Evolutionary conservation across 495 filamentous ascomycete genomes (phyloP).

Genomic region (Penicillium salamii): DNA sequence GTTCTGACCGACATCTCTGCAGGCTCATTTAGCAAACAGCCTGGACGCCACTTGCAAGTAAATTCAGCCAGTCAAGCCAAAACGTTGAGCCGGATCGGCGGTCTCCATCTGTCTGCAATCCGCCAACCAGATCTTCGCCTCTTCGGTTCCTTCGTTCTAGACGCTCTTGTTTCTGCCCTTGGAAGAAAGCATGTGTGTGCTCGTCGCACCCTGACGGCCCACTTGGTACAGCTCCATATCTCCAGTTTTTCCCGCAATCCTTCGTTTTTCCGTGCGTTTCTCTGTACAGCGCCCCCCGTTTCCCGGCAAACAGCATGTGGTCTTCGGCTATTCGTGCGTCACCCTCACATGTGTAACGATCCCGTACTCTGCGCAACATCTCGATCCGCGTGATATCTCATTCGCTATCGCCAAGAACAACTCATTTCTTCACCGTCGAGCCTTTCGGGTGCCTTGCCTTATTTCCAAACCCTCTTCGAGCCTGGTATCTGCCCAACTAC

Average conservation of each 20-base stretch:
- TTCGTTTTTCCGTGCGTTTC: constrained; percentile 10
- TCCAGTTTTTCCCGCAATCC: constrained; percentile 12
- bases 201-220: constrained; percentile 17
- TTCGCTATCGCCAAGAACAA: constrained; percentile 17
- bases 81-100: constrained; percentile 34
- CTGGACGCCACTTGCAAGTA: constrained; percentile 16
- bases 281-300: constrained; percentile 7
- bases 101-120: constrained; percentile 16
- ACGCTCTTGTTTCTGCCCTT: constrained; percentile 27
- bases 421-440: constrained; percentile 21
- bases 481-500: constrained; percentile 29
- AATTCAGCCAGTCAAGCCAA: constrained; percentile 22
- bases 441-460: constrained; percentile 27
- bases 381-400: constrained; percentile 12
- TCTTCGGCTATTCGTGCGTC: constrained; percentile 37
- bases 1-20: constrained; percentile 31
- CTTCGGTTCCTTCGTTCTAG: constrained; percentile 32
- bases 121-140: constrained; percentile 23
- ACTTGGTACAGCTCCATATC: constrained; percentile 12
- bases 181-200: constrained; percentile 25
- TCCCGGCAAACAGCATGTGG: constrained; percentile 39
- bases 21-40: constrained; percentile 13
- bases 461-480: constrained; percentile 19
- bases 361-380: constrained; percentile 33
- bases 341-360: constrained; percentile 36